Evolutionary conservation across 2,329 filamentous ascomycete genomes (phyloP).

Genomic region (Clarireedia hainanense): DNA sequence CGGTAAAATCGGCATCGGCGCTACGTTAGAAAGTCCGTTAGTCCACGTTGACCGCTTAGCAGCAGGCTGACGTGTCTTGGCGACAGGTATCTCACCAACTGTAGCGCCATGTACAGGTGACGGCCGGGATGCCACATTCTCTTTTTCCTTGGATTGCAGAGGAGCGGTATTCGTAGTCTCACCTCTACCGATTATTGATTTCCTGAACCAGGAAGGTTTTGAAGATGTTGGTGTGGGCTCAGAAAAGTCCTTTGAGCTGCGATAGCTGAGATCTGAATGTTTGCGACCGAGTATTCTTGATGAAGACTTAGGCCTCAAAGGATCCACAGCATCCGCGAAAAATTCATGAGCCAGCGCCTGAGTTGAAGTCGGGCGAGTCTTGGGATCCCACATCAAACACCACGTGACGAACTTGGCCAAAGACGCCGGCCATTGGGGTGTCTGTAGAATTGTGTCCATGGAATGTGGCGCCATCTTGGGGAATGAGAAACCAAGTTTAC

Average conservation of each 20-base stretch:
- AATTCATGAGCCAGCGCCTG: constrained; percentile 96
- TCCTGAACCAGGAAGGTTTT: constrained; percentile 95
- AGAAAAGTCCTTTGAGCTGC: constrained; percentile 55
- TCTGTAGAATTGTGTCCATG: constrained; percentile 86
- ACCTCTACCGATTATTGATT: constrained; percentile 79
- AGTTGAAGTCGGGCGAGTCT: constrained; percentile 78
- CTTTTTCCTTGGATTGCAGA: constrained; percentile 37
- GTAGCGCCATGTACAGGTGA: constrained; percentile 37
- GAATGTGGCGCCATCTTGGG: constrained; percentile 98
- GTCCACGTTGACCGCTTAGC: constrained; percentile 91
- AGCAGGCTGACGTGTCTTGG: constrained; percentile 42
- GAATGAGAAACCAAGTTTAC: constrained; percentile 97
- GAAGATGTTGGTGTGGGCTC: constrained; percentile 51
- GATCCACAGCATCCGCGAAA: constrained; percentile 87
- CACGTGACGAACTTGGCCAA: constrained; percentile 92
- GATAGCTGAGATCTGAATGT: constrained; percentile 71
- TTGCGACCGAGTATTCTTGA: constrained; percentile 82
- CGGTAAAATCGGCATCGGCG: constrained; percentile 91
- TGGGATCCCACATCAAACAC: constrained; percentile 99
- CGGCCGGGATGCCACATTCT: constrained; percentile 37
- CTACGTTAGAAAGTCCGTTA: constrained; percentile 69
- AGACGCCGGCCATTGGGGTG: constrained; percentile 84
- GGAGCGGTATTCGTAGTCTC: constrained; percentile 58
- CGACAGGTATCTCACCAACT: constrained; percentile 33
- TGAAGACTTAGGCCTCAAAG: constrained; percentile 83